Percentiles rank a stretch among this genome's conserved stretches.
Evolutionary conservation across 2,329 filamentous ascomycete genomes (phyloP).

Genomic region (Leptographium flavum): DNA sequence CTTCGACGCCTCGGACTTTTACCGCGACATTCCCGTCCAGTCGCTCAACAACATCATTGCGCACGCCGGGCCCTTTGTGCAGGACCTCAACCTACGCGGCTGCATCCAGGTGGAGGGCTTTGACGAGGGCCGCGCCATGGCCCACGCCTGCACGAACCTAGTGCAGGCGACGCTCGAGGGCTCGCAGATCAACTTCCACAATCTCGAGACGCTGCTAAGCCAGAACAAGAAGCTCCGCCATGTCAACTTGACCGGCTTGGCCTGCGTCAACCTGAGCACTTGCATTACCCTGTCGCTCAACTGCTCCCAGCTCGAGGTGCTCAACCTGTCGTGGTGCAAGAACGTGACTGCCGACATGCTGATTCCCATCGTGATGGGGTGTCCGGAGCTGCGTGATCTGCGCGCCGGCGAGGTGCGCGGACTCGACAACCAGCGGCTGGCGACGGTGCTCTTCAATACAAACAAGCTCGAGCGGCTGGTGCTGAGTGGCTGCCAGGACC

Average conservation of each 20-base stretch:
- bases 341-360: conserved; percentile 70
- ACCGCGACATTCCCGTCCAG: conserved; percentile 71
- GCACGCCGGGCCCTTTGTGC: conserved; percentile 76
- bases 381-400: conserved; percentile 61
- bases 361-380: conserved; percentile 56
- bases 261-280: conserved; percentile 65
- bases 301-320: conserved; percentile 65
- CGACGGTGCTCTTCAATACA: conserved; percentile 58
- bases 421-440: conserved; percentile 61
- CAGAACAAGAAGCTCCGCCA: conserved; percentile 67
- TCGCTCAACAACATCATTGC: conserved; percentile 75
- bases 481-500: conserved; percentile 62
- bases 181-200: conserved; percentile 63
- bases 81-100: conserved; percentile 77
- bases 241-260: conserved; percentile 73
- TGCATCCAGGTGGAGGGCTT: conserved; percentile 80
- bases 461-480: conserved; percentile 77
- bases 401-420: conserved; percentile 70
- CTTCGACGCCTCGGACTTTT: conserved; percentile 76
- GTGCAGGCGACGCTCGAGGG: conserved; percentile 81
- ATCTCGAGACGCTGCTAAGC: conserved; percentile 59
- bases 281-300: conserved; percentile 75
- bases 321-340: conserved; percentile 90
- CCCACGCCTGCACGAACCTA: conserved; percentile 75
- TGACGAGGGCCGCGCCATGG: conserved; percentile 61